Percentiles rank a stretch among this genome's conserved stretches.
These are phyloP conservation scores for Grosmannia huntii DNA, from an alignment of 2,329 filamentous ascomycete species.

Conservation along the genomic window DNA sequence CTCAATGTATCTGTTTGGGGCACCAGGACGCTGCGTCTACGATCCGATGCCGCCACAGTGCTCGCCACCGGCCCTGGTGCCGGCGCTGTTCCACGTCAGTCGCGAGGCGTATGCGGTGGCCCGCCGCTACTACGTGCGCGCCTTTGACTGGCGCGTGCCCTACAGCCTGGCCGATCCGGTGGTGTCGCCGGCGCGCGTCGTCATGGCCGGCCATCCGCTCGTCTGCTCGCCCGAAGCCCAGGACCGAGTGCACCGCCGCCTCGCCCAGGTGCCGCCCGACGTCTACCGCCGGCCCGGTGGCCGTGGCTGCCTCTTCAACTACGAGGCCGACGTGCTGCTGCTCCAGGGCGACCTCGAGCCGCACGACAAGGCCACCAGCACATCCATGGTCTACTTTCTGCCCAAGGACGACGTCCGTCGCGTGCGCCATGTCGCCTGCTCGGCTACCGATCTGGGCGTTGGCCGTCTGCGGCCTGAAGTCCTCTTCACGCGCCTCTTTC, in stretches of 20 bases:
- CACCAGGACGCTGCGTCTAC: neutral
- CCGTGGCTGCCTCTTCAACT: conserved; percentile 30
- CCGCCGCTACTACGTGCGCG: conserved; percentile 29
- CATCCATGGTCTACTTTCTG: conserved; percentile 36
- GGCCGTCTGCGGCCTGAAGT: conserved; percentile 28
- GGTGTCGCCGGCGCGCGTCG: conserved; percentile 10
- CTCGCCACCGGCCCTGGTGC: conserved; percentile 15
- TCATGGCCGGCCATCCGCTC: neutral
- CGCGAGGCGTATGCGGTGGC: conserved; percentile 29
- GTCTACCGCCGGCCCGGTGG: conserved; percentile 1
- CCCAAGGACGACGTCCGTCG: conserved; percentile 27
- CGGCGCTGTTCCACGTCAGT: conserved; percentile 31
- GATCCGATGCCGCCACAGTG: conserved; percentile 14
- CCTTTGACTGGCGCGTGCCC: conserved; percentile 34
- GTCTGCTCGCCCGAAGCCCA: neutral
- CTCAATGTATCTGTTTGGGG: neutral
- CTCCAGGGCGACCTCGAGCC: conserved; percentile 35
- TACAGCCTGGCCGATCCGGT: conserved; percentile 15
- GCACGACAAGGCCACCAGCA: conserved; percentile 31
- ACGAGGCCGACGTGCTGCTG: conserved; percentile 30
- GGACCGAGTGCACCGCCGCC: no score
- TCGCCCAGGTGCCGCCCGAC: neutral
- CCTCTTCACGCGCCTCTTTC: conserved; percentile 34
- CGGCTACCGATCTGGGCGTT: conserved; percentile 30
- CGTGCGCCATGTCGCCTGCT: conserved; percentile 30